A percentile compares a stretch with the other conserved stretches of the same genome.
These are phyloP conservation scores for Sporothrix brunneoviolacea DNA, from an alignment of 2,329 filamentous ascomycete species.

Conservation along the genomic window DNA sequence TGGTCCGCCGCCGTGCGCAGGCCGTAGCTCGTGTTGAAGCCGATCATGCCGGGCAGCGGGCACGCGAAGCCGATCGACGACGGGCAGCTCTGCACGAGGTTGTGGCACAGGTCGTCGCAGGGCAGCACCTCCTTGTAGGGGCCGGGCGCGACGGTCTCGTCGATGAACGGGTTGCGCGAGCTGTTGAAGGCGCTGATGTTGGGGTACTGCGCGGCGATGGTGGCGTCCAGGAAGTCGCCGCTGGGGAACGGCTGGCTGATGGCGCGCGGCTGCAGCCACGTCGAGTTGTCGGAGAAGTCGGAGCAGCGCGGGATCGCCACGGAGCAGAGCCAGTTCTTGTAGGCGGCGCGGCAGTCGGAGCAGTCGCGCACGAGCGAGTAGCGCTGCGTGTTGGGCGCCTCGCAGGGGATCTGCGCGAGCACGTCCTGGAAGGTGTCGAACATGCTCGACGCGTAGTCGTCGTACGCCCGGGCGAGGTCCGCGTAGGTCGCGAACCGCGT, in stretches of 20 bases:
- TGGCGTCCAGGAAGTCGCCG: conserved; percentile 39
- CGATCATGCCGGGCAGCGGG: conserved; percentile 42
- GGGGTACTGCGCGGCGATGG: conserved; percentile 22
- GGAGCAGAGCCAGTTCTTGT: conserved; percentile 92
- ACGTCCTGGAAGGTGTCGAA: conserved; percentile 76
- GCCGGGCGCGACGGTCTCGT: conserved; percentile 64
- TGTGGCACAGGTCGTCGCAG: conserved; percentile 81
- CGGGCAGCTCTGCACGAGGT: conserved; percentile 79
- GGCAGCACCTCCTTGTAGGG: conserved; percentile 93
- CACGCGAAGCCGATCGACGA: conserved; percentile 69
- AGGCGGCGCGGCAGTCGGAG: conserved; percentile 67
- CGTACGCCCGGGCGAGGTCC: conserved; percentile 66
- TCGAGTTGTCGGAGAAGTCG: conserved; percentile 55
- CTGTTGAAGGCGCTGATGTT: conserved; percentile 38
- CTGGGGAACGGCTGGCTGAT: conserved; percentile 65
- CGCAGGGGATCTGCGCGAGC: conserved; percentile 78
- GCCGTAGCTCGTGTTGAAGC: conserved; percentile 43
- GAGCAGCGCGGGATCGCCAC: conserved; percentile 89
- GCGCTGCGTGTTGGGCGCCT: conserved; percentile 62
- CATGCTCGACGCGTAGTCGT: conserved; percentile 61
- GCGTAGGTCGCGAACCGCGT: conserved; percentile 52
- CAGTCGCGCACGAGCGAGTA: conserved; percentile 80
- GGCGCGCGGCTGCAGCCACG: conserved; percentile 62
- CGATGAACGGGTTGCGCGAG: conserved; percentile 68
- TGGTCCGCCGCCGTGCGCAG: conserved; percentile 18